Conservation (phyloP, 441 rosid species). For the Mallotus repandus region DNA sequence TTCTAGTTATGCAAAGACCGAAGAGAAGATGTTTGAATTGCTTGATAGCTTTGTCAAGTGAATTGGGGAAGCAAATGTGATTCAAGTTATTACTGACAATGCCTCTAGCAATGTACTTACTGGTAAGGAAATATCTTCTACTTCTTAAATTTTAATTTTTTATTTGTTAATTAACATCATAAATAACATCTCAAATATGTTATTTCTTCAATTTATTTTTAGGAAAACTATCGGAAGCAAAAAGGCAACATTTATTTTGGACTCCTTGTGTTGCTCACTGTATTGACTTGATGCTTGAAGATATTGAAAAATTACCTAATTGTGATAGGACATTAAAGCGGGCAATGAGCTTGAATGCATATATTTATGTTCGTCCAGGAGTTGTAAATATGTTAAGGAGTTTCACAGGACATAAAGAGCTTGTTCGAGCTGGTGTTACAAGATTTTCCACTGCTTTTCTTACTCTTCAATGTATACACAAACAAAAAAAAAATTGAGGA, state of each 20-base stretch:
- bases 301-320: neutral
- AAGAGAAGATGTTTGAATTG: no score
- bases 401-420: neutral
- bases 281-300: neutral
- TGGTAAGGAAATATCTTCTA: no score
- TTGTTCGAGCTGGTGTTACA: neutral
- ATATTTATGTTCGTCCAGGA: neutral
- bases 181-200: neutral
- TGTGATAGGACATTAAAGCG: neutral
- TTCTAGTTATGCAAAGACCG: no score
- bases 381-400: neutral
- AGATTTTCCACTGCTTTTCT: neutral
- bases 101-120: no score
- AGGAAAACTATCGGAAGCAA: neutral
- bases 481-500: neutral
- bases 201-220: neutral
- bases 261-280: neutral
- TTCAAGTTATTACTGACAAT: no score
- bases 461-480: neutral
- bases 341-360: neutral
- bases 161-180: neutral
- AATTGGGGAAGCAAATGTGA: no score
- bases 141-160: neutral
- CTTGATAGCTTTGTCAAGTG: no score
- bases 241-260: no score